These are phyloP conservation scores for Leccinum subrobustum DNA, from an alignment of 1,284 basidiomycete genomes.

Conservation along the genomic window DNA sequence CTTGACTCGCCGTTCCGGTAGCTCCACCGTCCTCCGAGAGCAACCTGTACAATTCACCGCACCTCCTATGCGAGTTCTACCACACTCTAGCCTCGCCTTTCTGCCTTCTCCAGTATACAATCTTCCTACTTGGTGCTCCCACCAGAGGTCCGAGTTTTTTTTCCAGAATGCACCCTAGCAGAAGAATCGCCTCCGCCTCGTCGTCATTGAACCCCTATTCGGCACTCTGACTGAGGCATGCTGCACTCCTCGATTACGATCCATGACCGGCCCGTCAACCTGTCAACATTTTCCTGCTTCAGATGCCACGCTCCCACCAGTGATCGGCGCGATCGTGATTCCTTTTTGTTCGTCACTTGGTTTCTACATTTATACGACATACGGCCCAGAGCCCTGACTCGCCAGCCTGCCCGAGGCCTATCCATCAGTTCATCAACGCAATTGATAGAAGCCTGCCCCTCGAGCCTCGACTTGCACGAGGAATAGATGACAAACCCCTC, in stretches of 20 bases:
- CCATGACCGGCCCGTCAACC: neutral
- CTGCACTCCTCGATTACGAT: neutral
- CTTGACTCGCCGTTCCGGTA: neutral
- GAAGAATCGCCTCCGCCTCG: neutral
- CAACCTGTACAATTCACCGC: neutral
- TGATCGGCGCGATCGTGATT: neutral
- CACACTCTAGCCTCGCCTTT: neutral
- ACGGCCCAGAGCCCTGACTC: slow-evolving; percentile 16
- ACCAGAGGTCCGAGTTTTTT: neutral
- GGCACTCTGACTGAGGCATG: neutral
- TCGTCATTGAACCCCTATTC: neutral
- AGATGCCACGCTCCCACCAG: neutral
- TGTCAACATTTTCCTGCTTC: neutral
- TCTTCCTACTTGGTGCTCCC: neutral
- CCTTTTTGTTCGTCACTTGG: neutral
- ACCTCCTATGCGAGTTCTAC: slow-evolving; percentile 1
- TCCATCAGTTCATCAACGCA: slow-evolving; percentile 9
- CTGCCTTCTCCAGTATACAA: neutral
- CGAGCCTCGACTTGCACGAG: neutral
- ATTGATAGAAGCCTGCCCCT: slow-evolving; percentile 6
- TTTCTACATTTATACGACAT: slow-evolving; percentile 8
- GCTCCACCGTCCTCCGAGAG: neutral
- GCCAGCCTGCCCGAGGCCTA: neutral
- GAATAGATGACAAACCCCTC: neutral
- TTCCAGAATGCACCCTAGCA: neutral